Evolutionary conservation across 2,329 filamentous ascomycete genomes (phyloP), one percentile per base, ranked within the genome.

Genomic region (Pestalotiopsis sp.): DNA sequence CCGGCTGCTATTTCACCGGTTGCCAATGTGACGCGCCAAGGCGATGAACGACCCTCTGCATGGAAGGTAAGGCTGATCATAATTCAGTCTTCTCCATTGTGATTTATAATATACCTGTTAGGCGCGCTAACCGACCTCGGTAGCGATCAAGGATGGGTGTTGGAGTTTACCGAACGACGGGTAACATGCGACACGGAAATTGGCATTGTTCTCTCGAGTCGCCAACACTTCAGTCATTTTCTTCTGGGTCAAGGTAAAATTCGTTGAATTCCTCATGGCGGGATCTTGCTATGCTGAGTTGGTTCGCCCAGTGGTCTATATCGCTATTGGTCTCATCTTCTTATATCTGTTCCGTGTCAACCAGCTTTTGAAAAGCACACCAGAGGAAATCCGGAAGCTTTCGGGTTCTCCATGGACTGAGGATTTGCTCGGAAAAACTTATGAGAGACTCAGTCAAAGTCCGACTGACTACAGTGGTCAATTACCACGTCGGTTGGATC

Each of bases 281-380:
- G 36, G 7, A 20, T 38, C 14, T 13, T 14, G 14, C 14, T 49
- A 11, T 4, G 36, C 38, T 49, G 39, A 49, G 12, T 41, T 36
- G 38, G n/a, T 27, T 4, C 13, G 39, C 13, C 41, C 41, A 52
- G 61, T n/a, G 20, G 9, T 52, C 13, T 64, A 38, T 27, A 45
- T 52, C 4, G 20, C 57, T 23, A n/a, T 56, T 58, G 66, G 31
- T 25, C 38, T 67, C 20, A 9, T 38, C 11, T 38, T 77, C 31
- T n/a, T 79, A 25, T 82, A 81, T 66, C 71, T 83, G 5, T 75
- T 78, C 61, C 76, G 77, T 52, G 71, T 83, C 66, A 83, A 85
- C 69, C 73, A 72, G 61, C 75, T 77, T 60, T 76, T 84, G 71
- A 73, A 69, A 23, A 73, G 71, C 17, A 80, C 80, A 11, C 82